Base-by-base conservation (phyloP, 2,329 filamentous ascomycete genomes). In the Davidsoniella australis region DNA sequence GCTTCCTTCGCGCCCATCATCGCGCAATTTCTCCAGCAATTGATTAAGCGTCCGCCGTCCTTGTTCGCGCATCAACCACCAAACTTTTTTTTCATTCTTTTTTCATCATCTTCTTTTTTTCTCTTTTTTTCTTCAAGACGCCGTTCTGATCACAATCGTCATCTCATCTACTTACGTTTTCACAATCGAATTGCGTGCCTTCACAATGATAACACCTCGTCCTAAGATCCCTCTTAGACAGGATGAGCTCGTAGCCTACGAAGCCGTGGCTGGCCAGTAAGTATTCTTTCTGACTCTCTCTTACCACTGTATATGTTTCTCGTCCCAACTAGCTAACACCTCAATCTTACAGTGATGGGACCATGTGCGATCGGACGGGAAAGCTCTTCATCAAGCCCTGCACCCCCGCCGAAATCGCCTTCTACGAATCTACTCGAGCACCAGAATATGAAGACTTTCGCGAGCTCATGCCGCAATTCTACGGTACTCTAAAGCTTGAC, bases 351-450 rank as follows among this genome's bases (percentile, higher is more conserved):
- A 95, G 88, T 66, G 88, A 93, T 57, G 91, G 91, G 55, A 89
- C 94, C 43, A 76, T 94, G 58, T 87, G 82, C 61, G 86, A 94
- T 60, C 71, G 75, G 49, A 78, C 85, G 48, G 91, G 91, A 61
- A 77, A 82, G 55, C 71, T 96, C 33, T 84, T 98, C 62, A 85
- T 95, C 61, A 98, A 98, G 66, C 91, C 91, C 16, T 96, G 89
- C 64, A 94, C 85, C 0, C 67, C 78, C 54, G 72, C 79, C 55
- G 91, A 98, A 66, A 78, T 96, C 58, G 73, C 78, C 41, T 98
- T 98, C 64, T 98, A 98, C 70, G 77, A 94, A 62, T 76, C 78
- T 38, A 80, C 79, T 24, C 65, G 72, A 18, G 82, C 94, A 60
- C 76, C 78, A 26, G 76, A 80, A 2, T 47, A 53, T 44, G 47